A percentile compares a stretch with the other conserved stretches of the same genome.
Conservation (phyloP, 2,329 filamentous ascomycete genomes). For the Salinomyces thailandicus region DNA sequence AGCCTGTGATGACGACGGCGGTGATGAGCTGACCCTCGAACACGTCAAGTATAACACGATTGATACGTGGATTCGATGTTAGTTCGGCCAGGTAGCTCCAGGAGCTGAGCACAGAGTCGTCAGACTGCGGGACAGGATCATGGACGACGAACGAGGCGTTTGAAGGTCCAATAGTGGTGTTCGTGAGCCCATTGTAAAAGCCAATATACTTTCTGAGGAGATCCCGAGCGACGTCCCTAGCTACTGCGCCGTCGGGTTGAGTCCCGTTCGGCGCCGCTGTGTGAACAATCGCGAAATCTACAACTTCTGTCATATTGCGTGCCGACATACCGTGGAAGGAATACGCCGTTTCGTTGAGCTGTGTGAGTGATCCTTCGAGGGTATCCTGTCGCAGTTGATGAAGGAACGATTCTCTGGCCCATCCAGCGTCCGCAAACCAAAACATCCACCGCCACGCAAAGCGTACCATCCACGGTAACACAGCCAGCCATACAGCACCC, state of each 20-base stretch:
- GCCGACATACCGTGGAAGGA: background rate
- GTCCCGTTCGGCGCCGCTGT: background rate
- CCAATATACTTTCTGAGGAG: constrained; percentile 2
- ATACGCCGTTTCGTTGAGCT: constrained; percentile 4
- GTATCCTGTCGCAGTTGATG: constrained; percentile 10
- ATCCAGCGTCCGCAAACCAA: constrained; percentile 78
- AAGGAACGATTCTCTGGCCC: constrained; percentile 37
- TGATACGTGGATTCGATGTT: constrained; percentile 61
- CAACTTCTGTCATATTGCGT: background rate
- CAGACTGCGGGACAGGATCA: constrained; percentile 7
- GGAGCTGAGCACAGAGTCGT: constrained; percentile 21
- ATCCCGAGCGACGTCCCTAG: constrained; percentile 3
- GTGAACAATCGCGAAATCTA: background rate
- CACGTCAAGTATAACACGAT: constrained; percentile 69
- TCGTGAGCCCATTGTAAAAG: background rate
- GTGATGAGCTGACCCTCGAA: constrained; percentile 93
- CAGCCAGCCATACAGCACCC: constrained; percentile 74
- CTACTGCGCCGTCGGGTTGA: background rate
- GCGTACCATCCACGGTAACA: constrained; percentile 83
- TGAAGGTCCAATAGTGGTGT: background rate
- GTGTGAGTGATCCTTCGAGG: background rate
- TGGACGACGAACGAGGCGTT: constrained; percentile 2
- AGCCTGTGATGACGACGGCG: constrained; percentile 77
- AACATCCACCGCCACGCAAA: constrained; percentile 89
- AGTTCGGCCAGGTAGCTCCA: constrained; percentile 44